These are phyloP conservation scores for Vigna unguiculata DNA, from an alignment of 306 rosid species.

Conservation along the genomic window DNA sequence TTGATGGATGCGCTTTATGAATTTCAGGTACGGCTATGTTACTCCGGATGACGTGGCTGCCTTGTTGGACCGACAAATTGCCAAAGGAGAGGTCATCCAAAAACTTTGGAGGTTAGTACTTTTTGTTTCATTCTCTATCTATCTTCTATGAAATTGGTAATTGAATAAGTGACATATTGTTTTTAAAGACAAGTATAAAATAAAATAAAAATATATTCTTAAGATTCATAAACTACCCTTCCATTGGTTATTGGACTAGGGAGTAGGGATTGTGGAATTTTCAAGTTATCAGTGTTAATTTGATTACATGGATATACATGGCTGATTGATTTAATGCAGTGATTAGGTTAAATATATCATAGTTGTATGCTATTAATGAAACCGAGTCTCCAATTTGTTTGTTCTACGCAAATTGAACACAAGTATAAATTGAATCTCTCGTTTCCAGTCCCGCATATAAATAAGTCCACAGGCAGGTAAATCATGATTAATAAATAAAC, in stretches of 20 bases:
- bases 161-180: constrained; percentile 18
- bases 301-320: constrained; percentile 2
- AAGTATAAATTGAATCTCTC: constrained; percentile 33
- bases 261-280: not conserved
- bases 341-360: not conserved
- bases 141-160: constrained; percentile 10
- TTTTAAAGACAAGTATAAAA: constrained; percentile 3
- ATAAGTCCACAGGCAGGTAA: not conserved
- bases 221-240: constrained; percentile 1
- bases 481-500: not conserved
- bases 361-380: not conserved
- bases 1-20: constrained; percentile 8
- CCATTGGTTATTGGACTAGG: not conserved
- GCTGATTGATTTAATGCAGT: not conserved
- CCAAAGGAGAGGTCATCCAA: constrained; percentile 77
- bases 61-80: constrained; percentile 86
- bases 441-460: not conserved
- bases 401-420: constrained; percentile 10
- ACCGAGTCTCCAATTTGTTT: constrained; percentile 1
- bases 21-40: constrained; percentile 91
- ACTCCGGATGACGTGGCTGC: constrained; percentile 87
- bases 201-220: not conserved
- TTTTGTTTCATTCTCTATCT: constrained; percentile 26
- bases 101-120: constrained; percentile 83
- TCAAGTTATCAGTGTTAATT: constrained; percentile 11